phyloP scores from a whole-genome alignment of 345 rosid genomes.

The Citrus australasica region DNA sequence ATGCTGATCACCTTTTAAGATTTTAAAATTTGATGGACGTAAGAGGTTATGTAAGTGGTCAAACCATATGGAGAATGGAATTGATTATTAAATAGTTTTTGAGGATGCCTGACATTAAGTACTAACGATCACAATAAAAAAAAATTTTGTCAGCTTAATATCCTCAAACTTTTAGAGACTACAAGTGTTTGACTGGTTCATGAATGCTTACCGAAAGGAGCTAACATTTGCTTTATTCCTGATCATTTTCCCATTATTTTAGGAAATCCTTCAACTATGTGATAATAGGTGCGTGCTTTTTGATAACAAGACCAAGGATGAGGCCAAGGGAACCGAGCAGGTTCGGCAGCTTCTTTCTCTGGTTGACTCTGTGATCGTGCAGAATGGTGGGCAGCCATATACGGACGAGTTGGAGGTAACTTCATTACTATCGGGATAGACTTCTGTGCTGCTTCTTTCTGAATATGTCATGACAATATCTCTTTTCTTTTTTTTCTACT shows the following conservation, averaged over 20 bases:
- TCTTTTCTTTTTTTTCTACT: not conserved
- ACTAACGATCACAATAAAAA: not conserved
- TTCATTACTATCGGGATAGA: not conserved
- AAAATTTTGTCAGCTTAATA: not conserved
- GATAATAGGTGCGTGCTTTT: constrained; percentile 60
- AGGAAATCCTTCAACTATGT: constrained; percentile 70
- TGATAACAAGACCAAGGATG: constrained; percentile 76
- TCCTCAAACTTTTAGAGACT: not conserved
- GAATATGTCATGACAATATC: not conserved
- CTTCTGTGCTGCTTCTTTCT: not conserved
- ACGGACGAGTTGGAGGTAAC: constrained; percentile 72
- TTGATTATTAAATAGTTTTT: not conserved
- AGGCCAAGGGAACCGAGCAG: constrained; percentile 48
- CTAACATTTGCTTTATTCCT: not conserved
- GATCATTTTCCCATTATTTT: not conserved
- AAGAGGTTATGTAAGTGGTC: not conserved
- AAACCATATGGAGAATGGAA: not conserved
- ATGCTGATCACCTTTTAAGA: not conserved
- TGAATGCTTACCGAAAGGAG: not conserved
- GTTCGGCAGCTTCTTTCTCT: constrained; percentile 61
- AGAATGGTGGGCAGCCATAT: constrained; percentile 73
- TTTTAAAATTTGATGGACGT: not conserved
- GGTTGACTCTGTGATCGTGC: constrained; percentile 42
- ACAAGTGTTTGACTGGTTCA: not conserved
- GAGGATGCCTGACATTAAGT: not conserved